Evolutionary conservation across 2,329 filamentous ascomycete genomes (phyloP), one percentile per base, ranked within the genome.

Genomic region (Rhinocladiella mackenziei): DNA sequence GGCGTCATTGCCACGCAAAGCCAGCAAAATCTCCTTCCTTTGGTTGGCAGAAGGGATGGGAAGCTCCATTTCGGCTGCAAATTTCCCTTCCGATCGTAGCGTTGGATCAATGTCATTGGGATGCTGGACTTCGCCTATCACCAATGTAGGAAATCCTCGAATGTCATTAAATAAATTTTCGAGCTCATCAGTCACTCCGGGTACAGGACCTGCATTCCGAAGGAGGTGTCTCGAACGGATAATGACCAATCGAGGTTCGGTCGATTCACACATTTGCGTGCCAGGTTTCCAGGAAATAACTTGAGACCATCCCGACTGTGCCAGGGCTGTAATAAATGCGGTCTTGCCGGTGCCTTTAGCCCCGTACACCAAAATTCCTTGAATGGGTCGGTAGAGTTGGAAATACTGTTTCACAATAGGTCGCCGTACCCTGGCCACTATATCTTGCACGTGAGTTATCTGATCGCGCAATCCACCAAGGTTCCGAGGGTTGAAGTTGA

Each of bases 321-420:
- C 77, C 14, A 96, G 72, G 22, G 78, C 76, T 11, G 83, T 64
- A 1, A 96, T 69, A 0, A 96, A 70, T 52, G 84, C 74, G 0
- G 80, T 84, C 67, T 96, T 96, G 17, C 91, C 91, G 0, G 86
- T 94, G 8, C 91, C 89, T 50, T 80, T 78, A 13, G 86, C 82
- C 10, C 91, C 91, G 61, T 94, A 83, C 3, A 96, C 71, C 17
- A 92, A 73, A 25, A 92, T 75, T 0, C 80, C 80, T 39, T 76
- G 76, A 68, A 55, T 65, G 56, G 60, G 62, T 29, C 40, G 19
- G 29, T 52, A 47, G 14, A 20, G 14, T 20, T 35, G 32, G 23
- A 39, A 48, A 36, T 39, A 32, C 14, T 36, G 17, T 36, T 40
- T 44, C 8, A 40, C 36, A 17, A 28, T 11, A n/a, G 52, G 40